Evolutionary conservation across 805 yeast species (phyloP).

Genomic region (Kodamaea kakaduensis): DNA sequence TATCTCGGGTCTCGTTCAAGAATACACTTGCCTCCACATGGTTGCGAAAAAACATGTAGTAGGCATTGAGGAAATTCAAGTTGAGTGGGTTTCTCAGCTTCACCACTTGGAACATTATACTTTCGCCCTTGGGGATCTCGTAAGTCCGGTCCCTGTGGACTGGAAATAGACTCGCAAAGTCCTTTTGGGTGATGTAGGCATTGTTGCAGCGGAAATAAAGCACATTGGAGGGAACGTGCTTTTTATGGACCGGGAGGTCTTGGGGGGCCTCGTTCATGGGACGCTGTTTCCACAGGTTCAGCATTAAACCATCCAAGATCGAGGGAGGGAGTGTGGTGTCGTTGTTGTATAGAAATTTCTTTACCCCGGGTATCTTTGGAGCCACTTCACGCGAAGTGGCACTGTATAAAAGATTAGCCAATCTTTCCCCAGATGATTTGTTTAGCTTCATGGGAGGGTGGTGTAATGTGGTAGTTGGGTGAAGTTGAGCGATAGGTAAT

Average conservation of each 20-base stretch:
- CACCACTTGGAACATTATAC: conserved; percentile 38
- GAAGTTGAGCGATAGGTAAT: no score
- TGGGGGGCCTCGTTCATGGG: conserved; percentile 23
- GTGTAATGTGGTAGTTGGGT: neutral
- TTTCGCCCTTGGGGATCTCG: conserved; percentile 19
- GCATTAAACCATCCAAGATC: conserved; percentile 26
- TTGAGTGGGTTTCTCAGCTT: conserved; percentile 47
- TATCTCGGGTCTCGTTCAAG: conserved; percentile 46
- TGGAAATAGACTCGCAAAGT: conserved; percentile 39
- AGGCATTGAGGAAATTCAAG: conserved; percentile 44
- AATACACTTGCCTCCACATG: conserved; percentile 49
- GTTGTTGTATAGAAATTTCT: conserved; percentile 22
- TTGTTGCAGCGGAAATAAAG: conserved; percentile 36
- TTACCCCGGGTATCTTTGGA: conserved; percentile 25
- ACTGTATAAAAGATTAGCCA: conserved; percentile 28
- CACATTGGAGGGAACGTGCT: conserved; percentile 22
- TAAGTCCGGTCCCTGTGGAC: conserved; percentile 27
- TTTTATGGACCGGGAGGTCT: conserved; percentile 17
- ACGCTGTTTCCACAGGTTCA: conserved; percentile 28
- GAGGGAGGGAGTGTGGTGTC: conserved; percentile 13
- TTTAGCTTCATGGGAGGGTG: conserved; percentile 9
- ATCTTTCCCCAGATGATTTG: conserved; percentile 21
- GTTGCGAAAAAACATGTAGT: conserved; percentile 50
- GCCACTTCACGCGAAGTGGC: conserved; percentile 27
- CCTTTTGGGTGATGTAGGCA: conserved; percentile 35